Evolutionary conservation across 768 basidiomycete genomes (phyloP), one percentile per base, ranked within the genome.

Genomic region (Tricholoma hemisulphureum): DNA sequence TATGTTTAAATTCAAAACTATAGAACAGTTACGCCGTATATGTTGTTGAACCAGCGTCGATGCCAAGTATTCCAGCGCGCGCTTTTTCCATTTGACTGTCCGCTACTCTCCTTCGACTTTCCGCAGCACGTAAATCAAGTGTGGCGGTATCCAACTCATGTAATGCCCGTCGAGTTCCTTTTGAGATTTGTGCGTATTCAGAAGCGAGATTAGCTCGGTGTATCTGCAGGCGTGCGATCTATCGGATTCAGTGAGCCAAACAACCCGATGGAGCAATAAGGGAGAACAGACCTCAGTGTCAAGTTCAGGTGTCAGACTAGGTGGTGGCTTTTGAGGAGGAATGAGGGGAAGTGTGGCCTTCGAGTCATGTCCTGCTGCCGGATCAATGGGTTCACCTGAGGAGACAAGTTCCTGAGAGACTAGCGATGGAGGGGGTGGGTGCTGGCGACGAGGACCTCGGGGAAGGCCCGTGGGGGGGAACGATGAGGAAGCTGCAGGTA

Each of bases 81-180:
- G 88, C 88, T 69, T 80, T 81, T 67, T 87, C 84, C 57, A 87
- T 69, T 61, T 87, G 86, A 61, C 63, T 62, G 55, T 83, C 82
- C 21, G 87, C 83, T 18, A 84, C 74, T 61, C 75, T 80, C 54
- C 86, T 80, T 53, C 87, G 79, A 53, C 73, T 73, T 73, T 84
- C 83, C 16, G 83, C 83, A 35, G 79, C 79, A 55, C 78, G 78
- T 56, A 88, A 67, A 58, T 91, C 89, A 34, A 89, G 73, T 35
- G 73, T 74, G 29, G 84, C 75, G 64, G 83, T 71, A 20, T 87
- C 85, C 9, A 88, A 69, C 62, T 91, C 89, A 49, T 85, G 82
- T 39, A 83, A 65, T 16, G 84, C 84, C 16, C 82, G 77, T 24
- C 77, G 78, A 16, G 75, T 69, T 3, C 66, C 73, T 64, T 76